Conservation (phyloP, 805 yeast species). For the Osmozyma mogii region DNA sequence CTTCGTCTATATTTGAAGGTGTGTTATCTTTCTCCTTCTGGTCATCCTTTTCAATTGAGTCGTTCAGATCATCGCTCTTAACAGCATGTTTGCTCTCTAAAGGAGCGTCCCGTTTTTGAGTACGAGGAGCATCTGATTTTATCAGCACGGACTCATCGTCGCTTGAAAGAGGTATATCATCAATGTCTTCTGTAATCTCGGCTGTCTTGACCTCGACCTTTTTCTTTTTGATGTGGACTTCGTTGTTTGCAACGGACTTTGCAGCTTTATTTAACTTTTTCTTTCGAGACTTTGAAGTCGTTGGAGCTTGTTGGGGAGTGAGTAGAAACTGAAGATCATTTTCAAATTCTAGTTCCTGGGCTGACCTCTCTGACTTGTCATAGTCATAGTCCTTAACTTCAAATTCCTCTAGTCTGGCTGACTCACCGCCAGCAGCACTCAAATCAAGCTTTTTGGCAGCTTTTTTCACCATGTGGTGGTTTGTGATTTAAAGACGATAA, state of each 20-base stretch:
- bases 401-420: too few relatives aligned
- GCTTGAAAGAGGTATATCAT: slow-evolving; percentile 18
- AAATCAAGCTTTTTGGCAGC: too few relatives aligned
- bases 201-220: slow-evolving; percentile 9
- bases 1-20: too few relatives aligned
- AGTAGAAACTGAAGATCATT: slow-evolving; percentile 23
- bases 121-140: neutral
- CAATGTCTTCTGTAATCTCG: slow-evolving; percentile 23
- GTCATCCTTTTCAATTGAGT: too few relatives aligned
- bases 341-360: slow-evolving; percentile 16
- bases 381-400: slow-evolving; percentile 14
- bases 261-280: neutral
- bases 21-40: too few relatives aligned
- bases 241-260: neutral
- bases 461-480: too few relatives aligned
- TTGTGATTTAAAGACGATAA: too few relatives aligned
- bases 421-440: too few relatives aligned
- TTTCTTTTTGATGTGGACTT: neutral
- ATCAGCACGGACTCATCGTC: slow-evolving; percentile 15
- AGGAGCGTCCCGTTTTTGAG: neutral
- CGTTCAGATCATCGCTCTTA: slow-evolving; percentile 1
- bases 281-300: slow-evolving; percentile 1
- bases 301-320: slow-evolving; percentile 5
- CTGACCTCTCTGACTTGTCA: slow-evolving; percentile 7
- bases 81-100: neutral